Evolutionary conservation across 169 alveolate species (phyloP).

Genomic region (Plasmodium sp.): DNA sequence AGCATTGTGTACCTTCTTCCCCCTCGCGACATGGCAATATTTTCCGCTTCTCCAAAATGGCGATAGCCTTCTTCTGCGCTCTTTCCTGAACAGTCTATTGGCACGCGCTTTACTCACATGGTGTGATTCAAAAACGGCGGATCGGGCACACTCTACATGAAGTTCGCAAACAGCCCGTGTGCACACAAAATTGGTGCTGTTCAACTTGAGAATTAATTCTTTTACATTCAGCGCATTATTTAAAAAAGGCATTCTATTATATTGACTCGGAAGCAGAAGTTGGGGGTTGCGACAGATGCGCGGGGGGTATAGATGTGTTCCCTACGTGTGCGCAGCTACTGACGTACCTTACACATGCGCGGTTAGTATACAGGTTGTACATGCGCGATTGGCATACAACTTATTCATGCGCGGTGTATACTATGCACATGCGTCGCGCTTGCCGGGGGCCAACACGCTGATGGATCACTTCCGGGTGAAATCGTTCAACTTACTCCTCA

Average conservation of each 20-base stretch:
- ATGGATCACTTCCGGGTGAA: constrained; percentile 20
- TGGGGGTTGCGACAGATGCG: background rate
- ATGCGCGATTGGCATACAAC: background rate
- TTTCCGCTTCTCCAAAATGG: constrained; percentile 19
- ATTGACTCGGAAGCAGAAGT: background rate
- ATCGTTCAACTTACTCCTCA: constrained; percentile 39
- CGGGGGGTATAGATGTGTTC: background rate
- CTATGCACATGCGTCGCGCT: background rate
- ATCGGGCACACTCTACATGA: background rate
- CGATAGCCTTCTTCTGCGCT: background rate
- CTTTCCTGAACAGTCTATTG: background rate
- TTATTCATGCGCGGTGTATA: background rate
- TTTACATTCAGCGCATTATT: constrained; percentile 29
- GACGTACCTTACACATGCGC: background rate
- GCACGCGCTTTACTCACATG: background rate
- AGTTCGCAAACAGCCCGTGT: background rate
- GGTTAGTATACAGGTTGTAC: background rate
- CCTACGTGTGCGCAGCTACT: background rate
- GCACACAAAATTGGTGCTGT: background rate
- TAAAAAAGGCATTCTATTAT: constrained; percentile 61
- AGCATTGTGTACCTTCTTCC: background rate
- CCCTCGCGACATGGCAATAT: background rate
- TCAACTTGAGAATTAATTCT: constrained; percentile 12
- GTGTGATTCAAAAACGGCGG: background rate
- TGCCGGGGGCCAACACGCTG: background rate